phyloP scores from a whole-genome alignment of 495 filamentous ascomycete species.

The Pyrenopolyporus hunteri region DNA sequence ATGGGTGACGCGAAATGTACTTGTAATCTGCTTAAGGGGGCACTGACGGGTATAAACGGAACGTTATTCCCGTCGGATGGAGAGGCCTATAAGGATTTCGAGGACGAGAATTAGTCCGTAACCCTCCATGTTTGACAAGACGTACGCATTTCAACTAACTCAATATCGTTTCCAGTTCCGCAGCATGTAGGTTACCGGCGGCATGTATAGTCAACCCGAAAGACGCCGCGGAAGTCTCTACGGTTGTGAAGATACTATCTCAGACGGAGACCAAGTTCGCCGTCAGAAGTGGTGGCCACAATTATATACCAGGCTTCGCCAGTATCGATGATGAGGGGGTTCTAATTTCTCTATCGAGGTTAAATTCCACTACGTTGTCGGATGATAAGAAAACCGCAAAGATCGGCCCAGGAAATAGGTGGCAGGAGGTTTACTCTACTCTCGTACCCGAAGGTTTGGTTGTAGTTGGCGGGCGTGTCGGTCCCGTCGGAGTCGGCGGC shows the following conservation, averaged over 20 bases:
- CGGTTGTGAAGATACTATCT: constrained; percentile 39
- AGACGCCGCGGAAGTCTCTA: constrained; percentile 41
- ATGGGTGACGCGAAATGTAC: constrained; percentile 10
- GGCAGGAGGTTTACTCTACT: constrained; percentile 53
- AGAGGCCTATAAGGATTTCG: constrained; percentile 9
- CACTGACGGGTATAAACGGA: constrained; percentile 7
- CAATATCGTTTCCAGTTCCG: constrained; percentile 13
- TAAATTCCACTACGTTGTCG: constrained; percentile 52
- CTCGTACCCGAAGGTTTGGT: constrained; percentile 52
- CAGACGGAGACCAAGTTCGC: constrained; percentile 49
- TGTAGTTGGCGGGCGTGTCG: constrained; percentile 56
- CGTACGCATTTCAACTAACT: constrained; percentile 6
- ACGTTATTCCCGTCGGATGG: constrained; percentile 24
- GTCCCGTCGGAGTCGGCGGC: constrained; percentile 50
- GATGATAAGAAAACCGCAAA: constrained; percentile 49
- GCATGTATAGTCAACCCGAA: constrained; percentile 54
- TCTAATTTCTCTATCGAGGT: constrained; percentile 55
- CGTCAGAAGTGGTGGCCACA: constrained; percentile 58
- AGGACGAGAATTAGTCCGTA: constrained; percentile 33
- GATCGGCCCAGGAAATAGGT: constrained; percentile 56
- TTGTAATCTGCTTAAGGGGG: constrained; percentile 13
- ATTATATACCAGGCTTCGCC: constrained; percentile 52
- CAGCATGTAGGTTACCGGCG: constrained; percentile 36
- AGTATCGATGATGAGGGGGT: constrained; percentile 58
- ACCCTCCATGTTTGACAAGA: background rate